phyloP scores from a whole-genome alignment of 1,284 basidiomycete genomes.

The Cystobasidiaceae sp. region DNA sequence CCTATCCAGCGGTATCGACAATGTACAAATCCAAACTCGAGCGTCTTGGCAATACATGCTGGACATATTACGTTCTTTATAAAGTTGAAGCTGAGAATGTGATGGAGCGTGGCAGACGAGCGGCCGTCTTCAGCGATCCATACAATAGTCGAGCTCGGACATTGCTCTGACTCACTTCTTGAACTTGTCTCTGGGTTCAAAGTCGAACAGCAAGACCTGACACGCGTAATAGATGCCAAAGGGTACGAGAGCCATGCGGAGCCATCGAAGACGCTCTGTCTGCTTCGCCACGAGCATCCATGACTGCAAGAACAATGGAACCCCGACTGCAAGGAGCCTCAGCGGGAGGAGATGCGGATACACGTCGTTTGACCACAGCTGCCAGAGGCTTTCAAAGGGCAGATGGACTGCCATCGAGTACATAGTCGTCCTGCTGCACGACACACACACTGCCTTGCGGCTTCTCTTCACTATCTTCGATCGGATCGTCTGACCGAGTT shows the following conservation, averaged over 20 bases:
- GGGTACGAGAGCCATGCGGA: conserved; percentile 9
- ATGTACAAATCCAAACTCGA: conserved; percentile 10
- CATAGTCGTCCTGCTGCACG: no score
- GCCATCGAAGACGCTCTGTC: neutral
- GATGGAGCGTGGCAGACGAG: no score
- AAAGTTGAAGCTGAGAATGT: conserved; percentile 24
- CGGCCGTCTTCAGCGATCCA: no score
- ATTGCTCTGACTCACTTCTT: neutral
- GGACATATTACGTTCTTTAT: conserved; percentile 21
- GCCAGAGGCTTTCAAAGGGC: neutral
- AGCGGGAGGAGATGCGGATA: conserved; percentile 7
- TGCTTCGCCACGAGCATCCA: conserved; percentile 4
- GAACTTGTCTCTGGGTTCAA: conserved; percentile 8
- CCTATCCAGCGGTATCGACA: conserved; percentile 15
- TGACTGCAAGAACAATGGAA: conserved; percentile 9
- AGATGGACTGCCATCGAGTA: no score
- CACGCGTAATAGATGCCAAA: conserved; percentile 8
- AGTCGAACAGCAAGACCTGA: neutral
- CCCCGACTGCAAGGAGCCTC: neutral
- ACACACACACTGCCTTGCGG: no score
- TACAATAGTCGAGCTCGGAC: neutral
- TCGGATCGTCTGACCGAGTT: no score
- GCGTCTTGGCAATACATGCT: neutral
- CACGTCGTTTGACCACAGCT: neutral
- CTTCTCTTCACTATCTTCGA: no score